Base-by-base conservation (phyloP, 2,329 filamentous ascomycete species). In the Graphilbum sp. region DNA sequence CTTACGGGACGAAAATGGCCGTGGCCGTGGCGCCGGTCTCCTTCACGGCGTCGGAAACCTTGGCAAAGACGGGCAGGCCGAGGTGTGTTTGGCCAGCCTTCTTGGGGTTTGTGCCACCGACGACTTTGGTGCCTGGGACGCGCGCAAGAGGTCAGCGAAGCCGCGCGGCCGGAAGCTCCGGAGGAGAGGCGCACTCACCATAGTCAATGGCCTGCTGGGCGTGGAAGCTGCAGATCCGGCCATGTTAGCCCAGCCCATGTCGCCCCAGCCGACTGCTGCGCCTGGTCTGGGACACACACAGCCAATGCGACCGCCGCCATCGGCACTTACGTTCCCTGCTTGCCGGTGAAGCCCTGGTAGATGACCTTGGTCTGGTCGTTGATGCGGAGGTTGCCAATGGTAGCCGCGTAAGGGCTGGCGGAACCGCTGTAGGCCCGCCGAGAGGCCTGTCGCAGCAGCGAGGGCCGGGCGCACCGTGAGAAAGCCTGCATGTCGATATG, bases 91-190 rank as follows among this genome's bases (percentile, higher is more conserved):
- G 65, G 55, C 90, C 90, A 49, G 90, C 90, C 71, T 98, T 98
- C 74, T 94, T 96, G 58, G 90, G 90, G 69, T 96, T 96, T 56
- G 88, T 96, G 57, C 90, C 90, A 61, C 90, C 90, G 49, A 98
- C 86, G 49, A 98, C 85, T 60, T 94, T 88, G 53, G 90, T 98
- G 60, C 88, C 85, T 92, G 47, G 20, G 3, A n/a, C n/a, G n/a
- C n/a, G n/a, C n/a, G n/a, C n/a, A n/a, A n/a, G 13, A 29, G 27
- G 27, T 29, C 13, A 29, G 27, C n/a, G n/a, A n/a, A n/a, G n/a
- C n/a, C n/a, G n/a, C n/a, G n/a, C n/a, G n/a, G n/a, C n/a, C n/a
- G n/a, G n/a, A n/a, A n/a, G n/a, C 27, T 29, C 27, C 5, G 6
- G 6, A 13, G 7, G 5, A 5, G 5, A 12, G 13, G 43, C 38